Base-by-base conservation (phyloP, 1,139 yeast genomes). In the Candida frijolesensis region DNA sequence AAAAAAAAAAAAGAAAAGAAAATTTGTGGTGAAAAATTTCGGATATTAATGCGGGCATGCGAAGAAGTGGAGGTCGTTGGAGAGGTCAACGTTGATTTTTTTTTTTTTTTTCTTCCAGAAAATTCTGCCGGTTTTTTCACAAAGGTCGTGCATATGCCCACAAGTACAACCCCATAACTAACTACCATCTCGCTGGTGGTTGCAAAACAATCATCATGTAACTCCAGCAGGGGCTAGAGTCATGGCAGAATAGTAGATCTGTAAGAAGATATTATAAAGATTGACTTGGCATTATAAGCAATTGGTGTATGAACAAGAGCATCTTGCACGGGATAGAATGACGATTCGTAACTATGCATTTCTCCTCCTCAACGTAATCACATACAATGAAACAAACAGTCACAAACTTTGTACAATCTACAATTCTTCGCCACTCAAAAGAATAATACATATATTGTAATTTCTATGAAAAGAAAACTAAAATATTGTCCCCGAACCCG, bases 41-140 rank as follows among this genome's bases (percentile, higher is more conserved):
- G 41, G 41, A 37, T 37, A 37, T 37, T 11, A 4, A 18, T 9
- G 25, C 27, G 41, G 27, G 27, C 42, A 37, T 12, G 18, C 8
- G 25, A 37, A n/a, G 6, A 8, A 37, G 40, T 8, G 22, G 40
- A 19, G 22, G 40, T 16, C 27, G 34, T 32, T 32, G n/a, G 34
- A 30, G 25, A 25, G 29, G 29, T 14, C 35, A 32, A 32, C 14
- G 25, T 18, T 11, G 25, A 37, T 16, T 9, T 16, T 9, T 40
- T 40, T 40, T 40, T 40, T 40, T 27, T 41, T 41, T 41, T 40
- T 41, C 27, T 41, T 42, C 45, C 39, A 42, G 45, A 42, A 42
- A 42, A 42, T 42, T 42, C 45, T 33, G 22, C 25, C 3, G 15
- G 16, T 25, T 39, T 19, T 35, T 15, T 7, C n/a, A 2, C 4